Conservation (phyloP, 2,329 filamentous ascomycete species). For the Xylariaceae sp. region DNA sequence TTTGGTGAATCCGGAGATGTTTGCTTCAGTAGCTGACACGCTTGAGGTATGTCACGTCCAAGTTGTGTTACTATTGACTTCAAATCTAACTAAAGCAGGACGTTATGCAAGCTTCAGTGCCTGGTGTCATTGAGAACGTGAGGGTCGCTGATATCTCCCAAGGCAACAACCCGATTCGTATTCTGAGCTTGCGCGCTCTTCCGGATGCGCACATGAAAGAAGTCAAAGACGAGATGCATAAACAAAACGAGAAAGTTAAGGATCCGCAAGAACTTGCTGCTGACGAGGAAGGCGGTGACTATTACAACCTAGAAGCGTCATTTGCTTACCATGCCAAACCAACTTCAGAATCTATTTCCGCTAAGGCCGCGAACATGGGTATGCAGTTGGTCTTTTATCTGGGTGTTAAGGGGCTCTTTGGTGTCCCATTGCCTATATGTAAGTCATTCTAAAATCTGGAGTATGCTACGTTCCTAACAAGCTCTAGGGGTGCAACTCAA, state of each 20-base stretch:
- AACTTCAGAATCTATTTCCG: conserved; percentile 70
- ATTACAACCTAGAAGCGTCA: conserved; percentile 90
- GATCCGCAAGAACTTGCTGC: conserved; percentile 88
- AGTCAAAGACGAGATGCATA: conserved; percentile 80
- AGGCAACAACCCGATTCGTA: conserved; percentile 86
- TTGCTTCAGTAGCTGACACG: conserved; percentile 88
- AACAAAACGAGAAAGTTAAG: conserved; percentile 79
- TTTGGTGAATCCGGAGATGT: conserved; percentile 94
- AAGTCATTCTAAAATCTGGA: conserved; percentile 28
- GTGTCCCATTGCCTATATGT: conserved; percentile 85
- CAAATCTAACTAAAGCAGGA: conserved; percentile 56
- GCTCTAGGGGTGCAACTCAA: conserved; percentile 76
- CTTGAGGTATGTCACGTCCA: conserved; percentile 59
- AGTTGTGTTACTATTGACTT: accelerated
- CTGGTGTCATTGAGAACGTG: conserved; percentile 90
- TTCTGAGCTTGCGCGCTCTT: conserved; percentile 84
- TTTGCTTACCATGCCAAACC: conserved; percentile 92
- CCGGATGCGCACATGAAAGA: conserved; percentile 83
- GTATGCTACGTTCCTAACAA: conserved; percentile 5
- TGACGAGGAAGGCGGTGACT: conserved; percentile 88
- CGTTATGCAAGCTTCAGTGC: conserved; percentile 95
- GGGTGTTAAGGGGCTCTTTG: conserved; percentile 86
- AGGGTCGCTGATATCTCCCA: conserved; percentile 95
- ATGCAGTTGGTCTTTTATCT: conserved; percentile 96
- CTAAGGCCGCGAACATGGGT: conserved; percentile 93